Conservation (phyloP, 306 rosid genomes). For the Clitoria ternatea region DNA sequence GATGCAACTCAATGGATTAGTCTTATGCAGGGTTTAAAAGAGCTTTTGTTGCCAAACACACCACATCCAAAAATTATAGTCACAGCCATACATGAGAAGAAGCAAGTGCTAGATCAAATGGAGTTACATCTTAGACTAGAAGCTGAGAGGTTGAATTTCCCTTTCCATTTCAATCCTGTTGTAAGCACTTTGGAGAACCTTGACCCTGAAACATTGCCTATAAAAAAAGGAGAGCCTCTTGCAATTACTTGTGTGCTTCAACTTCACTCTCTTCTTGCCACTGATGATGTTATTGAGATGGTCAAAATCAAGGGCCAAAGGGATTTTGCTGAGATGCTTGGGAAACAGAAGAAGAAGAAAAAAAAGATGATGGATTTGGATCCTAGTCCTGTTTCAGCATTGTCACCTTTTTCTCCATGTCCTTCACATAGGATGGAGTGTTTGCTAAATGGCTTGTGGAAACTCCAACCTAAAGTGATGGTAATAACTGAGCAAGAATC, state of each 20-base stretch:
- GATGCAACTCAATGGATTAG: conserved; percentile 54
- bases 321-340: conserved; percentile 36
- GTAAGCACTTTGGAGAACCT: conserved; percentile 53
- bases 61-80: conserved; percentile 54
- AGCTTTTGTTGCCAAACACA: conserved; percentile 35
- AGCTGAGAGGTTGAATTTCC: conserved; percentile 50
- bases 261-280: conserved; percentile 59
- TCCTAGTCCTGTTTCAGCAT: conserved; percentile 40
- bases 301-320: conserved; percentile 17
- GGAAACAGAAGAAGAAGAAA: conserved; percentile 22
- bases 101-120: conserved; percentile 56
- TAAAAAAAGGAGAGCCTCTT: conserved; percentile 65
- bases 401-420: conserved; percentile 43
- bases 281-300: conserved; percentile 33
- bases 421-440: conserved; percentile 54
- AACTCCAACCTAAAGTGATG: conserved; percentile 53
- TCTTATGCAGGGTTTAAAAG: conserved; percentile 44
- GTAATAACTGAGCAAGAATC: conserved; percentile 73
- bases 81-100: conserved; percentile 53
- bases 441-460: conserved; percentile 45
- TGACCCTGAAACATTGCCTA: conserved; percentile 45
- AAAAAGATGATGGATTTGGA: no score
- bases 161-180: conserved; percentile 47
- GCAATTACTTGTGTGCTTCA: conserved; percentile 64
- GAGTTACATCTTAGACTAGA: conserved; percentile 35